phyloP scores from a whole-genome alignment of 306 rosid genomes.

The Coriaria nepalensis region DNA sequence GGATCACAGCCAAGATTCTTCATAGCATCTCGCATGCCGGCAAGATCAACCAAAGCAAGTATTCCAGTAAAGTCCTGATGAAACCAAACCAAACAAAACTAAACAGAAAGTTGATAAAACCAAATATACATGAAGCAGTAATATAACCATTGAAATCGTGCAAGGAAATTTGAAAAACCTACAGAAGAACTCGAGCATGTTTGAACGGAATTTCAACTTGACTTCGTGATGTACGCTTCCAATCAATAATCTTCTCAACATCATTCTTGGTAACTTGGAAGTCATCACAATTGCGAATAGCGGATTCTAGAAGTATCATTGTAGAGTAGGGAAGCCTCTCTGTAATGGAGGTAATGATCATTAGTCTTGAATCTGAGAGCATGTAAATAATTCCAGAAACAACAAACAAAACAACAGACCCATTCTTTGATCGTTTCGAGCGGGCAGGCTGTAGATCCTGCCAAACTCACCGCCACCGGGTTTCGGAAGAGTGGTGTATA shows the following conservation, averaged over 20 bases:
- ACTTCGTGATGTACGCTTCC: conserved; percentile 76
- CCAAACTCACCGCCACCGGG: conserved; percentile 82
- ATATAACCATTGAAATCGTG: conserved; percentile 3
- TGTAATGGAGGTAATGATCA: conserved; percentile 7
- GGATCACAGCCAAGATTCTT: conserved; percentile 85
- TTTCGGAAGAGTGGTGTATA: conserved; percentile 61
- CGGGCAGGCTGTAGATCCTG: conserved; percentile 78
- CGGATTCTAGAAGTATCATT: conserved; percentile 86
- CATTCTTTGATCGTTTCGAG: conserved; percentile 79
- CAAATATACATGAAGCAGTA: conserved; percentile 2
- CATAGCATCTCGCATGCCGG: conserved; percentile 98
- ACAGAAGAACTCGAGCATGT: conserved; percentile 92
- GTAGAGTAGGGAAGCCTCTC: conserved; percentile 88
- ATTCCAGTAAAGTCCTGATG: conserved; percentile 93
- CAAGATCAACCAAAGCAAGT: conserved; percentile 97
- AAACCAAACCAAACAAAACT: conserved; percentile 10
- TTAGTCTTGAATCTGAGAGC: too few relatives aligned
- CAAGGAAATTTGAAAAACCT: conserved; percentile 31
- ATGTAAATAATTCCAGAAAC: background rate
- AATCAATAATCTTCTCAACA: conserved; percentile 80
- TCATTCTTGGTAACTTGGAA: conserved; percentile 73
- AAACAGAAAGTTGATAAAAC: conserved; percentile 10
- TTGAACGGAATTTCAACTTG: conserved; percentile 91
- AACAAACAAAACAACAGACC: conserved; percentile 29
- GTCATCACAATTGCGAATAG: conserved; percentile 92